phyloP scores from a whole-genome alignment of 2,329 filamentous ascomycete species.

The Xylaria sp. region DNA sequence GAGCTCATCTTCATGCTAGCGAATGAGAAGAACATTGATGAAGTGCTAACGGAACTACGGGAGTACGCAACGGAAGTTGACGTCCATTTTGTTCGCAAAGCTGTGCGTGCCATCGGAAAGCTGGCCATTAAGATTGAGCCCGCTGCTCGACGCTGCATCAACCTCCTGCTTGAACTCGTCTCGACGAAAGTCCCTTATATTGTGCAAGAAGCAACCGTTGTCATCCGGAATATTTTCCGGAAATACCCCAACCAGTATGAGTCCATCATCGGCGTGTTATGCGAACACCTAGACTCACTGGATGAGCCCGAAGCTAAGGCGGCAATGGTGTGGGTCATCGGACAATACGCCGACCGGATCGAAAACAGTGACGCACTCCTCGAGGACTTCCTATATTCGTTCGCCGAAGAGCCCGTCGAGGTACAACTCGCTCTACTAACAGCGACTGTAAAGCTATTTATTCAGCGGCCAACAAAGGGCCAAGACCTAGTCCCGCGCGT shows the following conservation, averaged over 20 bases:
- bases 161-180: constrained; percentile 89
- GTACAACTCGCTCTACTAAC: constrained; percentile 95
- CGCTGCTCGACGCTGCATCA: constrained; percentile 89
- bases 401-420: constrained; percentile 93
- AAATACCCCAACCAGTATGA: constrained; percentile 99
- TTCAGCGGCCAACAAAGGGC: constrained; percentile 93
- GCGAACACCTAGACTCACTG: constrained; percentile 93
- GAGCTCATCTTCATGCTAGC: constrained; percentile 99
- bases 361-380: constrained; percentile 95
- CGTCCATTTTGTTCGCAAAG: constrained; percentile 97
- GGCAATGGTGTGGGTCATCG: constrained; percentile 99
- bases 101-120: constrained; percentile 96
- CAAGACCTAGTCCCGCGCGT: constrained; percentile 94
- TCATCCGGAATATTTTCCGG: constrained; percentile 98
- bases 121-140: constrained; percentile 99
- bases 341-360: constrained; percentile 95
- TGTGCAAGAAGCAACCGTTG: constrained; percentile 97
- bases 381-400: constrained; percentile 94
- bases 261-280: constrained; percentile 93
- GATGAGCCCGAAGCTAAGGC: constrained; percentile 98
- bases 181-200: constrained; percentile 99
- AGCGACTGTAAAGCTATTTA: constrained; percentile 97
- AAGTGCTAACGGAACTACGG: constrained; percentile 91
- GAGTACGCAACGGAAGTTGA: constrained; percentile 99
- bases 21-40: constrained; percentile 92